Base-by-base conservation (phyloP, 192 early-diverging fungal genomes). In the Coemansia sp. region DNA sequence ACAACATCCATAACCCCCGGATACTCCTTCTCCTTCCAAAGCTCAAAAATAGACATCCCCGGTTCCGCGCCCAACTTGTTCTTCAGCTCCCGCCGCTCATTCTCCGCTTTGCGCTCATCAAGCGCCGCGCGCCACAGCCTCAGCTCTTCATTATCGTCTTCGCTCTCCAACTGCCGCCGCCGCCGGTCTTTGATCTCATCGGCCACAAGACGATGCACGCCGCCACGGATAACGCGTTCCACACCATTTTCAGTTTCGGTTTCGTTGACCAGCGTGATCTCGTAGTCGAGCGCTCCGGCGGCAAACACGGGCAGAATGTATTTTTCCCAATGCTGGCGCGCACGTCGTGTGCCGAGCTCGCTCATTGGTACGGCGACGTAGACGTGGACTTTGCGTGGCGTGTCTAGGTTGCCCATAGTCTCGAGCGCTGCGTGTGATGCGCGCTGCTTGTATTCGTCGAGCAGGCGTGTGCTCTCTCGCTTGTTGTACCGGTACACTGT, bases 301-400 rank as follows among this genome's bases (percentile, higher is more conserved):
- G 61, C 78, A 71, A 81, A 81, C 22, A 81, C 78, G 2, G 78
- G 78, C 57, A 81, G 66, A 25, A 81, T 66, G 61, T 81, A 81
- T 58, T 60, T 54, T 50, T 81, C 78, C 73, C 73, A 81, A 57
- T 81, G 78, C 62, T 69, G 53, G 46, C 74, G 63, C 22, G 73
- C 78, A 56, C 72, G 75, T 59, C 78, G 72, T 17, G 72, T 81
- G 3, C 73, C 72, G 36, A 81, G 70, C 64, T 81, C 78, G 17
- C 78, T 74, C 72, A 75, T 75, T n/a, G 78, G 74, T 14, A 62
- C 52, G 0, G 73, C 66, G 20, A 81, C 59, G 56, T 75, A 81
- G 5, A 81, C 78, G 5, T 72, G 72, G 21, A 81, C 78, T 37
- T 75, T 75, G 62, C 74, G 72, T 9, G 67, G 55, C 5, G 64